Base-by-base conservation (phyloP, 2,329 filamentous ascomycete genomes). In the Trichoderma arundinaceum region DNA sequence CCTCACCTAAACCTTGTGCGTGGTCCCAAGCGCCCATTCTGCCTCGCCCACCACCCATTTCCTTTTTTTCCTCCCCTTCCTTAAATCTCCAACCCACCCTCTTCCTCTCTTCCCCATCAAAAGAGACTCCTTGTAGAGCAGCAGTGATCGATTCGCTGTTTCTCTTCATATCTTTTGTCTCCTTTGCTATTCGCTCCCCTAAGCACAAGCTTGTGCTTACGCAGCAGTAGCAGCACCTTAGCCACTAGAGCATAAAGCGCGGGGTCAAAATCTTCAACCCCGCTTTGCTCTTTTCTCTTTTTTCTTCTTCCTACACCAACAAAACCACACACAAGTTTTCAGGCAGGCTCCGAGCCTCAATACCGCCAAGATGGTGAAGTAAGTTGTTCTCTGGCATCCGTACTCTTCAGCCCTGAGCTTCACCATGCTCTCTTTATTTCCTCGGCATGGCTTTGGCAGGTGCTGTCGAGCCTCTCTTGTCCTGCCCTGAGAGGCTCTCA, bases 321-420 rank as follows among this genome's bases (percentile, higher is more conserved):
- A 57, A 64, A 61, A 75, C 72, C 71, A 74, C 75, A 46, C 51
- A 33, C 71, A 73, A 74, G 68, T 75, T 77, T 77, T 73, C 76
- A 76, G 77, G 74, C 72, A 74, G 78, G 75, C 77, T 80, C 75
- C 77, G 73, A 75, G 71, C 74, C 79, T 79, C 81, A 90, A 88
- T 80, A 92, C 93, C 92, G 92, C 85, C 90, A 97, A 93, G 82
- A 99, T 99, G 95, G 95, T 99, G 82, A 97, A 98, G 94, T 97
- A 91, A 91, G 94, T 94, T 67, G 68, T 46, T 46, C 57, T 66
- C 64, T 51, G 59, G 35, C 33, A 58, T 60, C 7, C 28, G 10
- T 35, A 15, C 3, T 32, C 41, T 35, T 13, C 38, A 6, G 15
- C 59, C 19, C 17, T 44, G 19, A 48, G 32, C 43, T 61, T 62